Percentiles rank a stretch among this genome's conserved stretches.
These are phyloP conservation scores for Tetraselmis chui DNA, from an alignment of 139 green algal genomes.

Conservation along the genomic window DNA sequence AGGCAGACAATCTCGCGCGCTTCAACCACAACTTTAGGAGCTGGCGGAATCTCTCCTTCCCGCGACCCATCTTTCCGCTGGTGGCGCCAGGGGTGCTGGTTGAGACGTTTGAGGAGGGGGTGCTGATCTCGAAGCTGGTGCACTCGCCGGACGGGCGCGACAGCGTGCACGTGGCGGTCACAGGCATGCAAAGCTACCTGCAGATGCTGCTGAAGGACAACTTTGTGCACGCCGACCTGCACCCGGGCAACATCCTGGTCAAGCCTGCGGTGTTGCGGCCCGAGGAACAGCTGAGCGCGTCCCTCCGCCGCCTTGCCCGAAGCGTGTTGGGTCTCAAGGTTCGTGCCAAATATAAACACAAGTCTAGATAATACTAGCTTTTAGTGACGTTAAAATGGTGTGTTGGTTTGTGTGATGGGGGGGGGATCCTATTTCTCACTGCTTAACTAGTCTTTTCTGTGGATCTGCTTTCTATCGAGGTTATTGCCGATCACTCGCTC, in stretches of 20 bases:
- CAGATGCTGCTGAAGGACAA: conserved; percentile 89
- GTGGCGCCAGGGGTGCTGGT: conserved; percentile 78
- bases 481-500: too few relatives aligned
- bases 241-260: conserved; percentile 87
- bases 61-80: conserved; percentile 52
- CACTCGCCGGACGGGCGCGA: neutral
- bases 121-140: conserved; percentile 45
- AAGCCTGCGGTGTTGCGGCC: neutral
- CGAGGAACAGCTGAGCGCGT: neutral
- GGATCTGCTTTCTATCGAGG: too few relatives aligned
- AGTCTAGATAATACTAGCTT: too few relatives aligned
- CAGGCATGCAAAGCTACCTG: conserved; percentile 77
- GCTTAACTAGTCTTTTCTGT: too few relatives aligned
- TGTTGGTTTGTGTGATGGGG: too few relatives aligned
- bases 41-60: conserved; percentile 43
- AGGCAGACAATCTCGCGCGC: conserved; percentile 60
- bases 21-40: conserved; percentile 75
- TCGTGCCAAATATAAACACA: too few relatives aligned
- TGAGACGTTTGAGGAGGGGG: conserved; percentile 86
- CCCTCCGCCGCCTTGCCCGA: neutral
- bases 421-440: too few relatives aligned
- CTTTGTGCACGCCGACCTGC: conserved; percentile 90
- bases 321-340: neutral
- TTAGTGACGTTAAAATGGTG: too few relatives aligned
- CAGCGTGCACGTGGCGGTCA: conserved; percentile 31